Conservation (phyloP, 306 rosid genomes). For the Glycine soja region DNA sequence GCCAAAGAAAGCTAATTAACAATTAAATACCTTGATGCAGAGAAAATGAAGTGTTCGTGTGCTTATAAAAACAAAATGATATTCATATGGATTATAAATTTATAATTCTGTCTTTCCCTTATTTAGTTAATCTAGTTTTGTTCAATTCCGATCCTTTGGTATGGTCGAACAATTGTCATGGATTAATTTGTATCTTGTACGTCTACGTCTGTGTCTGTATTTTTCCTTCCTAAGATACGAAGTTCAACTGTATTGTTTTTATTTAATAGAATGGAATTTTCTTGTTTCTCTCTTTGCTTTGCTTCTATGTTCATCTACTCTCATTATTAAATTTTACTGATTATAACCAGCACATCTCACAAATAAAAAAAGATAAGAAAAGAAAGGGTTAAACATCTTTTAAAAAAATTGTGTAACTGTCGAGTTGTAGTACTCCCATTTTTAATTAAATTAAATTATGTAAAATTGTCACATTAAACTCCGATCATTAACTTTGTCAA, state of each 20-base stretch:
- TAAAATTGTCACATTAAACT: too few species aligned
- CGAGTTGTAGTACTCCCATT: too few species aligned
- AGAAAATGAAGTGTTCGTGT: too few species aligned
- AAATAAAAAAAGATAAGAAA: too few species aligned
- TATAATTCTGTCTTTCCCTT: not conserved
- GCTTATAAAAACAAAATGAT: not conserved
- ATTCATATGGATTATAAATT: not conserved
- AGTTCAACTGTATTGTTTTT: constrained; percentile 35
- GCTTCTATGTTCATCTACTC: constrained; percentile 38
- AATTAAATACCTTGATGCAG: not conserved
- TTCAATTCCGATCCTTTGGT: not conserved
- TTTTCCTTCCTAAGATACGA: not conserved
- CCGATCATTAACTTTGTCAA: too few species aligned
- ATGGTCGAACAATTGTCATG: not conserved
- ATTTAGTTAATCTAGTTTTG: not conserved
- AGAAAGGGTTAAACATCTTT: too few species aligned
- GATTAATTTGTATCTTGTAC: not conserved
- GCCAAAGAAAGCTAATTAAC: constrained; percentile 32
- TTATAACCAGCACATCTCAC: not conserved
- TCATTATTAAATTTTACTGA: constrained; percentile 3
- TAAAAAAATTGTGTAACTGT: too few species aligned
- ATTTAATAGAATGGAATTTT: not conserved
- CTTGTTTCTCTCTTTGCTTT: not conserved
- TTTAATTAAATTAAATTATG: too few species aligned
- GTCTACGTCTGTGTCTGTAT: not conserved